Evolutionary conservation across 768 basidiomycete species (phyloP).

Genomic region (Coprinopsis cinerea): DNA sequence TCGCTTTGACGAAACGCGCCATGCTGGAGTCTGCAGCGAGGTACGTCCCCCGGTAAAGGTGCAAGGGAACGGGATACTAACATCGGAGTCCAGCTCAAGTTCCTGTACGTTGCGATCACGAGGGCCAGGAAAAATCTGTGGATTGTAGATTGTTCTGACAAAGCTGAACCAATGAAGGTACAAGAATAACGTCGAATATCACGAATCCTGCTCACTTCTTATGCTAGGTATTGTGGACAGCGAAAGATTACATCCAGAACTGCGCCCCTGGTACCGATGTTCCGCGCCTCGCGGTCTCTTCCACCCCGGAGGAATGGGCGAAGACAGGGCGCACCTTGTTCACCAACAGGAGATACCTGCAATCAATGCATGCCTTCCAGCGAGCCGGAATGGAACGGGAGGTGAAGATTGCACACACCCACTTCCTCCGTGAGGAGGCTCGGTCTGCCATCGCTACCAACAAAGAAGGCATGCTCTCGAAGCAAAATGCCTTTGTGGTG

Average conservation of each 20-base stretch:
- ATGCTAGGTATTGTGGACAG: conserved; percentile 46
- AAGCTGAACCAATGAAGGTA: conserved; percentile 54
- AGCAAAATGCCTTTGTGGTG: conserved; percentile 19
- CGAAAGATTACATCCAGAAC: conserved; percentile 38
- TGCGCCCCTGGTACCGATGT: conserved; percentile 43
- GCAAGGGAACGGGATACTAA: too few relatives aligned
- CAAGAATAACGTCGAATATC: conserved; percentile 8
- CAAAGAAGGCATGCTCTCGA: not conserved
- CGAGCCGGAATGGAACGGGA: conserved; percentile 37
- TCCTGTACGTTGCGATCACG: conserved; percentile 66
- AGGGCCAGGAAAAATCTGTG: conserved; percentile 64
- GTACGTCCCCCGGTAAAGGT: conserved; percentile 27
- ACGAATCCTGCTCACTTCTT: not conserved
- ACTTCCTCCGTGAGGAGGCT: conserved; percentile 45
- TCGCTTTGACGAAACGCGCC: conserved; percentile 42
- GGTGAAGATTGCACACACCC: conserved; percentile 43
- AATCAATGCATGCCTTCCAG: conserved; percentile 34
- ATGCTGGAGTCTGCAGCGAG: conserved; percentile 54
- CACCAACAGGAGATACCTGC: conserved; percentile 38
- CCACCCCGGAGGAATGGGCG: conserved; percentile 37
- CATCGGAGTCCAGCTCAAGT: conserved; percentile 52
- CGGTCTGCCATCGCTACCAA: conserved; percentile 21
- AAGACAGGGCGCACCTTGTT: conserved; percentile 29
- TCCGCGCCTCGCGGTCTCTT: conserved; percentile 50
- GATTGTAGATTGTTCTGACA: conserved; percentile 59